Percentiles rank a stretch among this genome's conserved stretches.
Evolutionary conservation across 129 eudicot genomes (phyloP).

Genomic region (Solidago caesia): DNA sequence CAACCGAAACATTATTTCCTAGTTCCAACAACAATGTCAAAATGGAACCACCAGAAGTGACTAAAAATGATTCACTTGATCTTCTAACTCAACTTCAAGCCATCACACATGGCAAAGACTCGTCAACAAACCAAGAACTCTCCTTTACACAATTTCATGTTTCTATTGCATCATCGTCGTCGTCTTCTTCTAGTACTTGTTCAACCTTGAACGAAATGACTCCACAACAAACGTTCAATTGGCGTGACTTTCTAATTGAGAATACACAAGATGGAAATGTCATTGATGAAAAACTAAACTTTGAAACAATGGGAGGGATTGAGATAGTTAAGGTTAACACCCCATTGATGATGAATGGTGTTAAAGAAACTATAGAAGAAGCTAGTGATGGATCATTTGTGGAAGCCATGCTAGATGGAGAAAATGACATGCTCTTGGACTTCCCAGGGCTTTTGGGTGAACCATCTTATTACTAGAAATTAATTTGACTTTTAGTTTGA

Average conservation of each 20-base stretch:
- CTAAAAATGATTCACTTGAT: conserved; percentile 44
- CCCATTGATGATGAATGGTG: conserved; percentile 12
- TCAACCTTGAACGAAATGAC: conserved; percentile 39
- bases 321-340: conserved; percentile 23
- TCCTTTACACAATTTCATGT: conserved; percentile 17
- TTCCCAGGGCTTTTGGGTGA: conserved; percentile 74
- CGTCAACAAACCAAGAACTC: conserved; percentile 32
- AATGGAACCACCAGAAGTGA: conserved; percentile 29
- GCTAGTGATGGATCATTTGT: conserved; percentile 57
- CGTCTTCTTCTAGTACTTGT: conserved; percentile 36
- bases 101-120: conserved; percentile 49
- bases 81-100: conserved; percentile 76
- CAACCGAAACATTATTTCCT: conserved; percentile 25
- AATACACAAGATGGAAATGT: conserved; percentile 37
- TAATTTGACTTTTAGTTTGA: conserved; percentile 19
- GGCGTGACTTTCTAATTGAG: conserved; percentile 80
- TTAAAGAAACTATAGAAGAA: conserved; percentile 33
- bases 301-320: conserved; percentile 16
- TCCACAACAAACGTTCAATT: conserved; percentile 46
- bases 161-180: conserved; percentile 31
- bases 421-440: conserved; percentile 60
- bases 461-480: conserved; percentile 43
- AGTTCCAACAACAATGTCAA: conserved; percentile 36
- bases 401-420: conserved; percentile 71
- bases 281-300: conserved; percentile 22